phyloP scores from a whole-genome alignment of 1,139 yeast species.

The Diutina scorzettiae region DNA sequence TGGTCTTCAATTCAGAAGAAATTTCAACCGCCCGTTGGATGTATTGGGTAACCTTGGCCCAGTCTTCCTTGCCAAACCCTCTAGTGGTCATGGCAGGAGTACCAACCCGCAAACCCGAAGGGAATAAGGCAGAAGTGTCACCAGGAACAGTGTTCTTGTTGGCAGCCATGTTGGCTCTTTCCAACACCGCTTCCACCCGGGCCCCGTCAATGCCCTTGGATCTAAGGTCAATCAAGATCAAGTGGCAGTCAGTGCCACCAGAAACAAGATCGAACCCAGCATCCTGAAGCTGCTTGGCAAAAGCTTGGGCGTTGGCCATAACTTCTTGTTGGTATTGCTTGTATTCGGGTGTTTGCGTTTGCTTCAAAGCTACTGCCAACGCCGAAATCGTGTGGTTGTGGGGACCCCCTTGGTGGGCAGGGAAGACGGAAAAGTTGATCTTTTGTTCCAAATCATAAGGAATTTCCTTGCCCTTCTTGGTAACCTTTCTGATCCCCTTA shows the following conservation, averaged over 20 bases:
- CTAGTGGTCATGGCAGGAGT: constrained; percentile 99
- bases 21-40: constrained; percentile 72
- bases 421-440: constrained; percentile 97
- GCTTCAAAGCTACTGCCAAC: constrained; percentile 90
- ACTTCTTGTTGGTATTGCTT: constrained; percentile 84
- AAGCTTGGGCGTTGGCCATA: constrained; percentile 75
- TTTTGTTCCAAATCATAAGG: constrained; percentile 85
- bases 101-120: constrained; percentile 97
- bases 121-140: constrained; percentile 93
- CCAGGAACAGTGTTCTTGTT: constrained; percentile 98
- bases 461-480: constrained; percentile 86
- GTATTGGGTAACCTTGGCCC: constrained; percentile 68
- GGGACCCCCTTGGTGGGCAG: constrained; percentile 99
- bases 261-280: constrained; percentile 79
- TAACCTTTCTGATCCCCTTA: constrained; percentile 84
- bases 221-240: constrained; percentile 82
- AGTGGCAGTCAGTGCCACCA: constrained; percentile 93
- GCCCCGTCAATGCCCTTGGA: constrained; percentile 95
- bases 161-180: constrained; percentile 88
- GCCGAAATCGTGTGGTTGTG: constrained; percentile 98
- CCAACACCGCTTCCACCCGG: constrained; percentile 90
- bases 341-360: constrained; percentile 86
- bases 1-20: constrained; percentile 44
- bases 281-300: constrained; percentile 60
- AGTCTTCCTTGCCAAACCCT: constrained; percentile 84